Evolutionary conservation across 306 rosid genomes (phyloP).

Genomic region (Chamaecrista fasciculata): DNA sequence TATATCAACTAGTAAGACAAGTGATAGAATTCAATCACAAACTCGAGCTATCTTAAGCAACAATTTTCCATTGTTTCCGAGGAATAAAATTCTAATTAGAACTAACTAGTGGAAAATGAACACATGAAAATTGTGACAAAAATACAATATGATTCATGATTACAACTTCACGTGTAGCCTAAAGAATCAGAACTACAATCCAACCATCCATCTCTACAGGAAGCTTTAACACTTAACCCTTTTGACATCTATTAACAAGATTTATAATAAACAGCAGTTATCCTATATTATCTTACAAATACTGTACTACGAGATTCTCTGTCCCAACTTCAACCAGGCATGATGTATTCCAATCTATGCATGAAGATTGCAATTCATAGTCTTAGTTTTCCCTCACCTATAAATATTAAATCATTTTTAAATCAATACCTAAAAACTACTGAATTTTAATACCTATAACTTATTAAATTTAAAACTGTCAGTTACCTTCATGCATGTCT

Average conservation of each 20-base stretch:
- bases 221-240: constrained; percentile 33
- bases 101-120: neutral
- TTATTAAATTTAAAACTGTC: constrained; percentile 17
- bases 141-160: constrained; percentile 29
- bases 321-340: constrained; percentile 28
- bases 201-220: constrained; percentile 49
- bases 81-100: neutral
- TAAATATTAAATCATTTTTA: constrained; percentile 22
- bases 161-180: constrained; percentile 41
- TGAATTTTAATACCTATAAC: too few relatives aligned
- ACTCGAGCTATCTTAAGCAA: too few relatives aligned
- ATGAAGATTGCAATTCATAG: constrained; percentile 36
- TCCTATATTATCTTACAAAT: constrained; percentile 58
- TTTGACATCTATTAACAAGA: constrained; percentile 37
- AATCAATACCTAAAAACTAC: too few relatives aligned
- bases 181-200: constrained; percentile 50
- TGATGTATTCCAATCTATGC: constrained; percentile 34
- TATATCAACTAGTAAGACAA: too few relatives aligned
- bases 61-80: too few relatives aligned
- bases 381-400: constrained; percentile 36
- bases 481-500: constrained; percentile 70
- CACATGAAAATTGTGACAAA: constrained; percentile 17
- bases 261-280: constrained; percentile 35
- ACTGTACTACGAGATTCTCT: constrained; percentile 34
- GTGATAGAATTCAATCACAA: too few relatives aligned